phyloP scores from a whole-genome alignment of 257 asterid species.

The Solanum chiquidenum region DNA sequence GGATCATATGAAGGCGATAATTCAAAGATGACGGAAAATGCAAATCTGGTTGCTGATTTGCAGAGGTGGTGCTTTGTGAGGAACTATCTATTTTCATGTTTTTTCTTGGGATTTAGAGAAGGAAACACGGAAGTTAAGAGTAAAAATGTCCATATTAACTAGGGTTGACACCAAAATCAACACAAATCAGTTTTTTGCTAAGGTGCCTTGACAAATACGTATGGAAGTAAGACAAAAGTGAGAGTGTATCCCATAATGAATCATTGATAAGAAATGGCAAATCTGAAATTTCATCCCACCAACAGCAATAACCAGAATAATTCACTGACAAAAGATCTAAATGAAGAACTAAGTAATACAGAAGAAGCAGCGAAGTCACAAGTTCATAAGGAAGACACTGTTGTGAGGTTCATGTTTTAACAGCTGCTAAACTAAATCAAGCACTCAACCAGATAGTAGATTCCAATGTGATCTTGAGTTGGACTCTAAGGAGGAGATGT shows the following conservation, averaged over 20 bases:
- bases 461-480: background rate
- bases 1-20: background rate
- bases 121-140: background rate
- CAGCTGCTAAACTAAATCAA: background rate
- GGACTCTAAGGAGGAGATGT: background rate
- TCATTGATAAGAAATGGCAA: background rate
- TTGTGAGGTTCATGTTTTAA: background rate
- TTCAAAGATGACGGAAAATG: background rate
- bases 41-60: background rate
- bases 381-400: background rate
- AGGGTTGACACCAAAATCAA: background rate
- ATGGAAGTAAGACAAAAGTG: background rate
- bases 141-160: background rate
- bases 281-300: background rate
- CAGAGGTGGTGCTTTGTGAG: background rate
- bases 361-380: background rate
- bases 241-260: no score
- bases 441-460: background rate
- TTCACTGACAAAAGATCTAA: background rate
- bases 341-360: background rate
- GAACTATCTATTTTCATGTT: background rate
- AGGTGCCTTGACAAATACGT: background rate
- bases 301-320: background rate
- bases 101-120: background rate
- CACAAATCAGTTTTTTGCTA: background rate